A percentile compares a stretch with the other conserved stretches of the same genome.
Conservation (phyloP, 768 basidiomycete species). For the Tricholoma saponaceum region DNA sequence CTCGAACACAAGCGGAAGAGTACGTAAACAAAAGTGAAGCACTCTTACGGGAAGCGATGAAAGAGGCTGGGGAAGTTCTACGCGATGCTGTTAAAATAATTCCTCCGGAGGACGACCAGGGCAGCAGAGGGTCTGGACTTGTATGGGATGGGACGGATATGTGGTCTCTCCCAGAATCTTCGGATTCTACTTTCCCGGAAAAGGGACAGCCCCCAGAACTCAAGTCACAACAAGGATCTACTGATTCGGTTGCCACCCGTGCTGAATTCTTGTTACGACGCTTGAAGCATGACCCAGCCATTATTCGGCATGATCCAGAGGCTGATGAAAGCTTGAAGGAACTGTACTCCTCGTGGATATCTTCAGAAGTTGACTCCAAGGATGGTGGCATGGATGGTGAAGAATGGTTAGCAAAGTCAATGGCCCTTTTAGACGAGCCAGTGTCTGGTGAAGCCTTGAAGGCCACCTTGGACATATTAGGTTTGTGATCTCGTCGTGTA, state of each 20-base stretch:
- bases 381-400: slow-evolving; percentile 56
- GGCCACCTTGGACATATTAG: slow-evolving; percentile 51
- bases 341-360: slow-evolving; percentile 55
- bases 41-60: slow-evolving; percentile 62
- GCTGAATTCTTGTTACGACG: slow-evolving; percentile 74
- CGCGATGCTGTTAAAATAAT: slow-evolving; percentile 91
- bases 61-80: slow-evolving; percentile 77
- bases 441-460: slow-evolving; percentile 51
- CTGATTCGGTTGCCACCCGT: slow-evolving; percentile 59
- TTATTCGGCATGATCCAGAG: slow-evolving; percentile 74
- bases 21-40: slow-evolving; percentile 75
- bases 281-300: slow-evolving; percentile 68
- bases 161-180: slow-evolving; percentile 65
- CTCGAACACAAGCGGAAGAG: slow-evolving; percentile 76
- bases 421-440: slow-evolving; percentile 44
- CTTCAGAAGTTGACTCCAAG: slow-evolving; percentile 44
- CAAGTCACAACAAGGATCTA: slow-evolving; percentile 21
- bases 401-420: slow-evolving; percentile 51
- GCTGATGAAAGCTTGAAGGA: slow-evolving; percentile 52
- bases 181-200: slow-evolving; percentile 8
- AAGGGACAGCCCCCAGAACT: slow-evolving; percentile 10
- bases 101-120: slow-evolving; percentile 60
- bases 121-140: slow-evolving; percentile 31
- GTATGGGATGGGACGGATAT: slow-evolving; percentile 87
- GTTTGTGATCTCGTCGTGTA: slow-evolving; percentile 32